Percentiles rank a stretch among this genome's conserved stretches.
These are phyloP conservation scores for Colletotrichum spaethianum DNA, from an alignment of 2,329 filamentous ascomycete species.

Conservation along the genomic window DNA sequence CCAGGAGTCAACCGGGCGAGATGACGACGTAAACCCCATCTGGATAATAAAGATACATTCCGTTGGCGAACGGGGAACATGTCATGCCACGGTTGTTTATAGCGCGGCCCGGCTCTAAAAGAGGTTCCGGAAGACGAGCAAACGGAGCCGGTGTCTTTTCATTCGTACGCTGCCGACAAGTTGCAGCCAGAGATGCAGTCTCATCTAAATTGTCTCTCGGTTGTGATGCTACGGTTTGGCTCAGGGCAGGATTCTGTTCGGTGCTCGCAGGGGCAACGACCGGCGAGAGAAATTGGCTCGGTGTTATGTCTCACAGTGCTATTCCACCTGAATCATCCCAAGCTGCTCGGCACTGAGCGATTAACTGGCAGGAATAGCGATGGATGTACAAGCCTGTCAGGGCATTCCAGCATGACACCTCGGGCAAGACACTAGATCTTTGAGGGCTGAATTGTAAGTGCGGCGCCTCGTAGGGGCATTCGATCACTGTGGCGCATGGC, in stretches of 20 bases:
- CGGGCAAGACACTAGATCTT: not conserved
- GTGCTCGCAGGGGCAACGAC: not conserved
- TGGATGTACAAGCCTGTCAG: no score
- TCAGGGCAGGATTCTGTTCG: not conserved
- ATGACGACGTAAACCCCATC: not conserved
- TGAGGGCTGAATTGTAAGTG: no score
- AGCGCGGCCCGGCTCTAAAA: constrained; percentile 4
- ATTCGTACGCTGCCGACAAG: not conserved
- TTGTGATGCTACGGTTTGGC: not conserved
- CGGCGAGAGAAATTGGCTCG: not conserved
- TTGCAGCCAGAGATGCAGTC: constrained; percentile 5
- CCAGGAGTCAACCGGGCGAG: not conserved
- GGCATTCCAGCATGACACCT: not conserved
- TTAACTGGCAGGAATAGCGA: not conserved
- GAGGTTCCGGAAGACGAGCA: not conserved
- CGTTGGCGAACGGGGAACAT: not conserved
- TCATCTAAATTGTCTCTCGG: not conserved
- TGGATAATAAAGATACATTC: not conserved
- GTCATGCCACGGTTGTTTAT: not conserved
- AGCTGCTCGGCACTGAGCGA: not conserved
- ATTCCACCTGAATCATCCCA: not conserved
- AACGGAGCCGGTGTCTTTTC: not conserved
- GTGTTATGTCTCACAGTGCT: constrained; percentile 6
- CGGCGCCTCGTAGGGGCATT: not conserved
- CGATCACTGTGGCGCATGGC: not conserved